Evolutionary conservation across 1,139 yeast genomes (phyloP), one percentile per base, ranked within the genome.

Genomic region (Yamadazyma kanchanaburiensis): DNA sequence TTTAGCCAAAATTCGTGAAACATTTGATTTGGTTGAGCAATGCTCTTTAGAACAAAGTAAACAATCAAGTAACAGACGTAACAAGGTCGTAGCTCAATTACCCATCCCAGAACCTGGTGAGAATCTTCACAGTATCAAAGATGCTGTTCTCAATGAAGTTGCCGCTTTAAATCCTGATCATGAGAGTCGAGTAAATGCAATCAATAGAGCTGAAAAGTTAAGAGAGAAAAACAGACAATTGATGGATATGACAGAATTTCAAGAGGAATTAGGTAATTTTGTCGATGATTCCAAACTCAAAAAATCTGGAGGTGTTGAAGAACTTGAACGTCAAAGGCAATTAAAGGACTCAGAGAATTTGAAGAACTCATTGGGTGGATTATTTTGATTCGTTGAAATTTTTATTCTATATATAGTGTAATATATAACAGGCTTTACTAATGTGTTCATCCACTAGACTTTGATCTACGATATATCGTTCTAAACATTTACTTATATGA

Each of bases 271-370:
- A n/a, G 94, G 81, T 2, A 83, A 76, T 22, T 89, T 87, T 64
- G 95, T 89, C 4, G 88, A 70, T 7, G 91, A 80, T 30, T 70
- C 74, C 22, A 82, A 73, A 47, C 65, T 88, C 35, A 86, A 84
- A 49, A 81, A 77, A 41, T 77, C 87, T 18, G 97, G 96, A 3
- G 96, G 97, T 3, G 72, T 88, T 22, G 94, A 82, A 37, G 96
- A 88, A 45, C 63, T 86, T 12, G 97, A 89, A 46, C 68, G 87
- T 34, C 49, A 69, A 30, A 67, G 96, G 40, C 70, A 66, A 46
- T 59, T 71, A 37, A 80, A 82, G 38, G 95, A 89, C 55, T 73
- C 66, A 30, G 80, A 79, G 42, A 81, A 81, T 46, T 54, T 82
- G 36, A 77, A 78, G 44, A 74, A 58, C 37, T 23, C 30, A 11